These are phyloP conservation scores for Pythium dissimile DNA, from an alignment of 352 stramenopile species.

Conservation along the genomic window DNA sequence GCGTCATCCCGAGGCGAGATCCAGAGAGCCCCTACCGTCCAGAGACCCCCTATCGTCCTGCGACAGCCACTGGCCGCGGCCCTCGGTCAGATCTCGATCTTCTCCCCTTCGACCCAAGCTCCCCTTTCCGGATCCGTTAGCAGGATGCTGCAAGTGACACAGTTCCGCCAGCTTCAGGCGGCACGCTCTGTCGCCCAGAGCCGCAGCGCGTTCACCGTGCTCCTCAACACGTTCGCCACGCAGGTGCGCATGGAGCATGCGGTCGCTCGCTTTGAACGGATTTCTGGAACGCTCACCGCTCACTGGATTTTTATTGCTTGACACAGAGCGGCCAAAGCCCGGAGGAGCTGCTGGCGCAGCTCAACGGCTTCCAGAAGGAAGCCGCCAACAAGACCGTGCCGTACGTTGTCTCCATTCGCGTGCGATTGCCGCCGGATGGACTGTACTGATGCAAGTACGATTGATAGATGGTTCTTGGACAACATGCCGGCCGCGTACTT, in stretches of 20 bases:
- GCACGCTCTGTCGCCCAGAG: conserved; percentile 27
- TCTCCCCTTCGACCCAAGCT: conserved; percentile 14
- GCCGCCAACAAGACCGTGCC: conserved; percentile 68
- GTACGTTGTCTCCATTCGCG: conserved; percentile 16
- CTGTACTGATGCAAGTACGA: neutral
- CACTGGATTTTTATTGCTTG: neutral
- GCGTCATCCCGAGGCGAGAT: conserved; percentile 13
- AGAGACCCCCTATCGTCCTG: too few species aligned
- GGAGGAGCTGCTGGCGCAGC: conserved; percentile 47
- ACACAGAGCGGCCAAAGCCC: conserved; percentile 29
- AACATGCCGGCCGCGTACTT: conserved; percentile 92
- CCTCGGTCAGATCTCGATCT: conserved; percentile 26
- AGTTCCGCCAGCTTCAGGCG: conserved; percentile 52
- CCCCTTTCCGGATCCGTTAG: neutral
- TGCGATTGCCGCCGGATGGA: neutral
- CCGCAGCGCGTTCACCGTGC: conserved; percentile 28
- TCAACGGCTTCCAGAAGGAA: conserved; percentile 72
- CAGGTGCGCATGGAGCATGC: conserved; percentile 21
- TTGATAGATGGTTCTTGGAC: conserved; percentile 72
- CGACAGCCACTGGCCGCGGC: neutral
- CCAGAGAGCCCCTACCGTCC: conserved; percentile 1
- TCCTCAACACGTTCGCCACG: conserved; percentile 41
- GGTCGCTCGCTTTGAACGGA: neutral
- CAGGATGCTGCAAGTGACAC: conserved; percentile 59
- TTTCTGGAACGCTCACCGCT: neutral